These are phyloP conservation scores for Leccinellum rugosiceps DNA, from an alignment of 768 basidiomycete genomes.

Conservation along the genomic window DNA sequence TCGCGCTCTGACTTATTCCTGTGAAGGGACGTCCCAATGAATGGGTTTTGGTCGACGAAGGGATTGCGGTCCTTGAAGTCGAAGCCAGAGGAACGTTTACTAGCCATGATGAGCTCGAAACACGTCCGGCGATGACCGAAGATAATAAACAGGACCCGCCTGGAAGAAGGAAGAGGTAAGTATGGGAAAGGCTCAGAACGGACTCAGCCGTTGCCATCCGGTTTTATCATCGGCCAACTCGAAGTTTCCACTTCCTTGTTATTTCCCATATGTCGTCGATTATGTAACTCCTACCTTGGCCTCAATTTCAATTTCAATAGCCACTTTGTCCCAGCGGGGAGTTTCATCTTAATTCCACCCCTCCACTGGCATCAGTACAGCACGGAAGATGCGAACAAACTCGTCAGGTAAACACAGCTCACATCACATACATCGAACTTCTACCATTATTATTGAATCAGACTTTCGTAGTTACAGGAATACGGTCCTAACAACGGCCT, in stretches of 20 bases:
- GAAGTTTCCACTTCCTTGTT: not conserved
- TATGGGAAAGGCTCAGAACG: not conserved
- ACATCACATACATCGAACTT: not conserved
- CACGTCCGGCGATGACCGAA: conserved; percentile 16
- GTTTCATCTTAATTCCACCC: not conserved
- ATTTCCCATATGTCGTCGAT: not conserved
- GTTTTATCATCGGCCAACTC: conserved; percentile 4
- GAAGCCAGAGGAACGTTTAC: conserved; percentile 56
- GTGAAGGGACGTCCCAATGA: conserved; percentile 50
- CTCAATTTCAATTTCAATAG: too few relatives aligned
- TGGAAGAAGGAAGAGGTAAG: conserved; percentile 11
- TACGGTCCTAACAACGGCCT: not conserved
- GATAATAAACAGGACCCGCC: conserved; percentile 28
- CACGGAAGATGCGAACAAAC: not conserved
- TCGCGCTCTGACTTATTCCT: conserved; percentile 84
- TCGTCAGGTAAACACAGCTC: not conserved
- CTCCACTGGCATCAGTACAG: not conserved
- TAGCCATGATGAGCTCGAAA: conserved; percentile 26
- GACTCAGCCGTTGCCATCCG: conserved; percentile 1
- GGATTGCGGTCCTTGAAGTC: conserved; percentile 63
- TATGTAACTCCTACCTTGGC: not conserved
- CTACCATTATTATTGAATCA: not conserved
- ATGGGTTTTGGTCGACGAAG: conserved; percentile 53
- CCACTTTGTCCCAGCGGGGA: not conserved
- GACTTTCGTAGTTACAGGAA: not conserved